Percentiles rank a stretch among this genome's conserved stretches.
Evolutionary conservation across 805 yeast genomes (phyloP).

Genomic region (Schwanniomyces vanrijiae): DNA sequence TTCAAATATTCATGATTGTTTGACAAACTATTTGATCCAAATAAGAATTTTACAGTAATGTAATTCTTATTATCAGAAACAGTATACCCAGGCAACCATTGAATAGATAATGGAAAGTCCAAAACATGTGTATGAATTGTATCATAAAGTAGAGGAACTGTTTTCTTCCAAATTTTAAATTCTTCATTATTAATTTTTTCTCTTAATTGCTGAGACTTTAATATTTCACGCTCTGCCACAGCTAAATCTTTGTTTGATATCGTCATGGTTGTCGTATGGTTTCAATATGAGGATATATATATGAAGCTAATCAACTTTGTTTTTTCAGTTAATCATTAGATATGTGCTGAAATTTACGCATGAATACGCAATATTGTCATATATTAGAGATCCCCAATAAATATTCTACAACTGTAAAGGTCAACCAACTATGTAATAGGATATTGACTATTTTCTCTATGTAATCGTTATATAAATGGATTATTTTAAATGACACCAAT

Average conservation of each 20-base stretch:
- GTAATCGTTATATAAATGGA: slow-evolving; percentile 21
- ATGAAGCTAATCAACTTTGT: background rate
- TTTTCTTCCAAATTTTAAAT: slow-evolving; percentile 77
- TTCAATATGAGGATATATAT: background rate
- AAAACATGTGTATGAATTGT: slow-evolving; percentile 67
- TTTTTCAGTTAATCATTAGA: background rate
- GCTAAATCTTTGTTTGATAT: slow-evolving; percentile 15
- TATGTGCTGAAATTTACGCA: background rate
- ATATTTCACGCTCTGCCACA: slow-evolving; percentile 35
- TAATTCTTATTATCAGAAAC: slow-evolving; percentile 28
- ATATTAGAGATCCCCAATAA: background rate
- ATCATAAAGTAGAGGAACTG: slow-evolving; percentile 76
- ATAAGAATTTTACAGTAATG: slow-evolving; percentile 37
- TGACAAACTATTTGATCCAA: slow-evolving; percentile 49
- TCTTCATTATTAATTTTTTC: slow-evolving; percentile 75
- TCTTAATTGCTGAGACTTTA: slow-evolving; percentile 49
- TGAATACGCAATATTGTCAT: background rate
- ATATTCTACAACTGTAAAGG: background rate
- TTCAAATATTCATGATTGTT: slow-evolving; percentile 45
- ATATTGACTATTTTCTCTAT: slow-evolving; percentile 20
- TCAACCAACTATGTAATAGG: background rate
- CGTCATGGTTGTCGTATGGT: slow-evolving; percentile 6
- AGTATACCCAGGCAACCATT: slow-evolving; percentile 58
- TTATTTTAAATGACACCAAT: slow-evolving; percentile 14
- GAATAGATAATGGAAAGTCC: slow-evolving; percentile 68